Base-by-base conservation (phyloP, 768 basidiomycete genomes). In the Hydnum rufescens region DNA sequence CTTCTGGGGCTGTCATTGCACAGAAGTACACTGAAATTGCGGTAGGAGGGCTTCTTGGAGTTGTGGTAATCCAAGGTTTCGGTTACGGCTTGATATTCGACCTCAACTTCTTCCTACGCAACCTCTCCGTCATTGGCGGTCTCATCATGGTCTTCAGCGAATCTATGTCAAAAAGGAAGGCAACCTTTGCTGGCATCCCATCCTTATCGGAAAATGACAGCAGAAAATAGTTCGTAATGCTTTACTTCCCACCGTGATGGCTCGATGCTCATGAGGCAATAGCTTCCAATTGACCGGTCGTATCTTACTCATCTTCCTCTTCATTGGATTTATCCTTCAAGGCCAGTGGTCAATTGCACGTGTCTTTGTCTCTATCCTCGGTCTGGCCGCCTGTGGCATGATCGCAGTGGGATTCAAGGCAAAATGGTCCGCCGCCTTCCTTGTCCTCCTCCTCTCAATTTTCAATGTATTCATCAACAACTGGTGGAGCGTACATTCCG, bases 11-110 rank as follows among this genome's bases (percentile, higher is more conserved):
- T 19, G 77, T 97, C 61, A 88, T 99, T 62, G 70, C 76, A 55
- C 92, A 89, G 66, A 77, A 78, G 51, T 76, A 82, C 68, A 82
- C 88, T 1, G 89, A 93, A 70, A 80, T 77, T 63, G 82, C 92
- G 13, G 85, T 93, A 57, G 78, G 78, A 44, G 90, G 89, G 59
- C 82, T 99, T 44, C 74, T 97, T 51, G 72, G 70, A 49, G 95
- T 97, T 49, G 92, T 99, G 53, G 67, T 97, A 60, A 77, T 90
- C 43, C 95, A 99, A 68, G 93, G 93, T 43, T 84, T 99, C 59
- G 95, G 95, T 59, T 99, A 99, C 62, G 95, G 95, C 31, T 84
- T 99, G 64, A 93, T 99, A 62, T 99, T 99, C 67, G 95, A 97
- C 73, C 74, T 97, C 65, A 97, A 86, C 70, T 99, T 99, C 76